These are phyloP conservation scores for Mycena leptocephala DNA, from an alignment of 768 basidiomycete species.

Conservation along the genomic window DNA sequence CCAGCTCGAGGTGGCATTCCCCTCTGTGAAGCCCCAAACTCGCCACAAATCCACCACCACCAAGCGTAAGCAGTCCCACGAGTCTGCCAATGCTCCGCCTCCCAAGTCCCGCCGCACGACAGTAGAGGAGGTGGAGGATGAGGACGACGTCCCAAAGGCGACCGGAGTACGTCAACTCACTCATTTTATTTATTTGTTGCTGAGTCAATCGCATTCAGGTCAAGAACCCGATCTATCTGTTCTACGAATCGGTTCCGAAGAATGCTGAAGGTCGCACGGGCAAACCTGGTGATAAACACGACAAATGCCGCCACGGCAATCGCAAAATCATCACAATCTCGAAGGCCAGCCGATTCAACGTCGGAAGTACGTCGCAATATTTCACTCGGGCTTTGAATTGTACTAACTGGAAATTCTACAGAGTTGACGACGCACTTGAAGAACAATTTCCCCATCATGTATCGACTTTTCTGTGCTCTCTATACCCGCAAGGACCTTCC, in stretches of 20 bases:
- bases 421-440: not conserved
- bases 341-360: not conserved
- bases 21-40: not conserved
- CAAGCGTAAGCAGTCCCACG: too few relatives aligned
- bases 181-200: too few relatives aligned
- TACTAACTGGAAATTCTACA: not conserved
- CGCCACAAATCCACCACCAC: not conserved
- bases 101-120: not conserved
- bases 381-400: not conserved
- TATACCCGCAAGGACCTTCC: not conserved
- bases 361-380: not conserved
- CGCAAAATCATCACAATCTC: not conserved
- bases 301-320: not conserved
- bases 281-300: not conserved
- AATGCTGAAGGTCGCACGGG: not conserved
- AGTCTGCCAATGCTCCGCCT: too few relatives aligned
- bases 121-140: not conserved
- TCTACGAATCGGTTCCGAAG: not conserved
- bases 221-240: too few relatives aligned
- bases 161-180: too few relatives aligned
- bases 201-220: too few relatives aligned
- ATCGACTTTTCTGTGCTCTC: not conserved
- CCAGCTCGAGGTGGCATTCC: not conserved
- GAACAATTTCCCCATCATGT: not conserved
- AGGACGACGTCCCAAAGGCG: not conserved